These are phyloP conservation scores for Kodamaea lidongshanica DNA, from an alignment of 805 yeast species.

Conservation along the genomic window DNA sequence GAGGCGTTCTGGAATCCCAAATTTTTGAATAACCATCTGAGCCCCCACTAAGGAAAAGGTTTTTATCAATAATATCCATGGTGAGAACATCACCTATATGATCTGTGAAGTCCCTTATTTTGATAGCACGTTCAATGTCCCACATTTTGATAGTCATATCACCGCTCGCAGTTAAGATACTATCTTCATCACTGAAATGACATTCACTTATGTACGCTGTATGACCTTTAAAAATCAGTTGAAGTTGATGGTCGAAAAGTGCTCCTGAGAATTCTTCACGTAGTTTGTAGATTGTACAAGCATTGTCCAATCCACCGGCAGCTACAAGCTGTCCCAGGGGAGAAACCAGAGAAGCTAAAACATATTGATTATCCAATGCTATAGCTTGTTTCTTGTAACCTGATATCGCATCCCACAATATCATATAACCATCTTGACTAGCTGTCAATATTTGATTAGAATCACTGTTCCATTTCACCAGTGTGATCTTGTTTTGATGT, in stretches of 20 bases:
- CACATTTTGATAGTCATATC: conserved; percentile 75
- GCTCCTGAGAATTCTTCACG: conserved; percentile 6
- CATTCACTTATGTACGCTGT: conserved; percentile 74
- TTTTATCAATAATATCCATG: conserved; percentile 15
- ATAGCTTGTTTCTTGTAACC: conserved; percentile 69
- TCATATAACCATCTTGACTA: conserved; percentile 80
- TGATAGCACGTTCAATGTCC: conserved; percentile 64
- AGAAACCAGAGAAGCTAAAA: conserved; percentile 65
- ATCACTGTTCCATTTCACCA: conserved; percentile 62
- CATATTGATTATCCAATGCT: conserved; percentile 72
- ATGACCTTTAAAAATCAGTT: conserved; percentile 68
- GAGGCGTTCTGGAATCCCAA: conserved; percentile 24
- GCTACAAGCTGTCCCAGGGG: conserved; percentile 65
- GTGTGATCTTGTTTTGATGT: conserved; percentile 69
- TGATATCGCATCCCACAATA: conserved; percentile 75
- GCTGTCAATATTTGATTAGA: conserved; percentile 60
- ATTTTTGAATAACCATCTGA: conserved; percentile 59
- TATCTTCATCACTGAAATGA: conserved; percentile 52
- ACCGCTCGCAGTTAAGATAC: conserved; percentile 66
- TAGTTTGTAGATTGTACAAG: conserved; percentile 60
- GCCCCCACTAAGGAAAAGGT: conserved; percentile 53
- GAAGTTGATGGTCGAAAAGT: conserved; percentile 23
- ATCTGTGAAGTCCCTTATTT: conserved; percentile 50
- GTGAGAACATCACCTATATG: conserved; percentile 67
- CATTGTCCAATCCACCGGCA: conserved; percentile 77